Evolutionary conservation across 1,284 basidiomycete species (phyloP), one percentile per base, ranked within the genome.

Genomic region (Apiotrichum gamsii): DNA sequence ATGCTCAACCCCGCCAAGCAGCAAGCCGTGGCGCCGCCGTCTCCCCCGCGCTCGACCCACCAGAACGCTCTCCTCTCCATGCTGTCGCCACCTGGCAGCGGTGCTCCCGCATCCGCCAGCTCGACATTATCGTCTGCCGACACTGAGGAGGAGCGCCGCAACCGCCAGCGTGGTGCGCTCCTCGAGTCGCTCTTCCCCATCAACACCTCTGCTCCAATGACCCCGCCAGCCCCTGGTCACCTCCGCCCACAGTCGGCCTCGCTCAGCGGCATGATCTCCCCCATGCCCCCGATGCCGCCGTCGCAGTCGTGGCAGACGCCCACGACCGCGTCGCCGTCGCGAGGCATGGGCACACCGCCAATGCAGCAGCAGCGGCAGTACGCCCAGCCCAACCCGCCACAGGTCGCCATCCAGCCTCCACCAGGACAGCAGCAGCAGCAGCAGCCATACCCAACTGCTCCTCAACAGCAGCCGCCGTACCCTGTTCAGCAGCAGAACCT

Each of bases 11-110:
- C 24, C 24, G 18, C 37, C 19, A 36, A 42, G 25, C 15, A 38
- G 10, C 16, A 16, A 20, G 32, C 34, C 8, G 25, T 16, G 5
- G 23, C 46, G 15, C 24, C 47, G 8, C 18, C 34, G 5, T 20
- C 36, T 2, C 39, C 39, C 4, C 47, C 41, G 1, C 43, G 41
- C 20, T 47, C 48, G 16, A 25, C 21, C 14, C 52, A 54, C 37
- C 52, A 54, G 29, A 42, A 39, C 20, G 43, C 39, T n/a, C 40
- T 54, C 8, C 40, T 54, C 18, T 48, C 49, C 11, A 45, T 54
- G 45, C 46, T 54, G 8, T 39, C 48, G 6, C 49, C 49, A 2
- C 25, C 15, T 18, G 24, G 28, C 15, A 4, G 29, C 3, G 21
- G 14, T 3, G 19, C 20, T 5, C 20, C 20, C 31, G 30, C 21